Conservation (phyloP, 306 rosid species). For the Notholithocarpus densiflorus region DNA sequence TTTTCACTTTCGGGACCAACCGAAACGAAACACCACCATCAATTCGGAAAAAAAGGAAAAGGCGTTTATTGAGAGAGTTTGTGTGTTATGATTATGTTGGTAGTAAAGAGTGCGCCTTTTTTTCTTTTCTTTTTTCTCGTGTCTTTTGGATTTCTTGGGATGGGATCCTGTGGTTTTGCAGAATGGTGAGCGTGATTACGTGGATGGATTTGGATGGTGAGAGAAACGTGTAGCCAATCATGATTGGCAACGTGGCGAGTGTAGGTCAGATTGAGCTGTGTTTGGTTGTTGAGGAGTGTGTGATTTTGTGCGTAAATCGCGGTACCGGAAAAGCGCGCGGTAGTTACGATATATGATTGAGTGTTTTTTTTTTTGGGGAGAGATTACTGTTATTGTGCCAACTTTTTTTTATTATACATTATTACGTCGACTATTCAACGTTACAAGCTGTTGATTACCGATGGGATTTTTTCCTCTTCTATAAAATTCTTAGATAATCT, state of each 20-base stretch:
- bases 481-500: fast-evolving
- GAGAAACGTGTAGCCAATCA: background rate
- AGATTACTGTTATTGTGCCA: background rate
- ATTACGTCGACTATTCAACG: too few relatives aligned
- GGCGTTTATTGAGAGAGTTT: slow-evolving; percentile 42
- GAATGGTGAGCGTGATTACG: background rate
- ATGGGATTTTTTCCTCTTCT: too few relatives aligned
- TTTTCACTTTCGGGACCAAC: slow-evolving; percentile 4
- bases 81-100: slow-evolving; percentile 56
- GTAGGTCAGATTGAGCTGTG: background rate
- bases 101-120: slow-evolving; percentile 37
- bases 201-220: background rate
- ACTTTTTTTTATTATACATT: background rate
- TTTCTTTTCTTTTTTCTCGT: too few relatives aligned
- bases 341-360: background rate
- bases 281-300: background rate
- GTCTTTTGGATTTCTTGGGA: background rate
- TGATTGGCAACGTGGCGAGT: background rate
- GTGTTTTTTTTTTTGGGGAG: background rate
- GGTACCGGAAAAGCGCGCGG: slow-evolving; percentile 7
- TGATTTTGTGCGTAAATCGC: slow-evolving; percentile 3
- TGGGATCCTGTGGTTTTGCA: background rate
- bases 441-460: too few relatives aligned
- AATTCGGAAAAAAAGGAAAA: slow-evolving; percentile 18
- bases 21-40: slow-evolving; percentile 25